Evolutionary conservation across 139 green algal species (phyloP).

Genomic region (Micractinium sp.): DNA sequence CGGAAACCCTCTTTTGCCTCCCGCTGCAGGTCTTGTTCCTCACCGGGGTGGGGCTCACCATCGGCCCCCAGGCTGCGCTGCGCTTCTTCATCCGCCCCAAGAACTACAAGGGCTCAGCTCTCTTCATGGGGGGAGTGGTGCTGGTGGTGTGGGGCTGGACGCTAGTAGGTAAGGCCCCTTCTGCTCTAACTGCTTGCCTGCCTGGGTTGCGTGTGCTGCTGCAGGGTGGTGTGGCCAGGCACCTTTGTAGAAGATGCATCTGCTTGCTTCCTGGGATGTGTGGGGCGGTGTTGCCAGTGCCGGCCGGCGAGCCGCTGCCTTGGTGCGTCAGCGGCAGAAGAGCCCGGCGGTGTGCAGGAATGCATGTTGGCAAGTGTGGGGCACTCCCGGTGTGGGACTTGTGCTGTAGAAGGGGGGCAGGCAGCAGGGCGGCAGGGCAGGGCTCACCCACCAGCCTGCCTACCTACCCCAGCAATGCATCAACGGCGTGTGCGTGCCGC

Average conservation of each 20-base stretch:
- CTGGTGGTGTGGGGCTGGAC: constrained; percentile 91
- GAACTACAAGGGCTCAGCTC: constrained; percentile 86
- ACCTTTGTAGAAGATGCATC: no score
- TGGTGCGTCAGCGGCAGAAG: background rate
- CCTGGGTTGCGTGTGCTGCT: background rate
- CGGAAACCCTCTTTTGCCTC: background rate
- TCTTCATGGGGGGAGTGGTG: constrained; percentile 85
- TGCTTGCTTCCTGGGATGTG: background rate
- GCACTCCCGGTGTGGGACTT: no score
- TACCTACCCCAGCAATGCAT: background rate
- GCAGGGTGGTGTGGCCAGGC: background rate
- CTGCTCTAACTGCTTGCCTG: no score
- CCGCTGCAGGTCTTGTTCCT: constrained; percentile 91
- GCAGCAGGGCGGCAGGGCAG: background rate
- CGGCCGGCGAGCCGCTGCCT: no score
- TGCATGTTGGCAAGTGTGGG: no score
- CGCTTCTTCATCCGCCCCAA: constrained; percentile 91
- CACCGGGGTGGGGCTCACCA: constrained; percentile 88
- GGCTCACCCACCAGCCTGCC: background rate
- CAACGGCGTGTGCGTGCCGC: background rate
- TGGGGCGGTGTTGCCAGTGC: background rate
- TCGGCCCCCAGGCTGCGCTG: constrained; percentile 83
- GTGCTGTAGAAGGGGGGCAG: background rate
- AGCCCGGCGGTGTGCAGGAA: no score
- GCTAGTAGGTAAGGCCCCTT: constrained; percentile 64